These are phyloP conservation scores for Aaosphaeria arxii DNA, from an alignment of 2,329 filamentous ascomycete genomes.

Conservation along the genomic window DNA sequence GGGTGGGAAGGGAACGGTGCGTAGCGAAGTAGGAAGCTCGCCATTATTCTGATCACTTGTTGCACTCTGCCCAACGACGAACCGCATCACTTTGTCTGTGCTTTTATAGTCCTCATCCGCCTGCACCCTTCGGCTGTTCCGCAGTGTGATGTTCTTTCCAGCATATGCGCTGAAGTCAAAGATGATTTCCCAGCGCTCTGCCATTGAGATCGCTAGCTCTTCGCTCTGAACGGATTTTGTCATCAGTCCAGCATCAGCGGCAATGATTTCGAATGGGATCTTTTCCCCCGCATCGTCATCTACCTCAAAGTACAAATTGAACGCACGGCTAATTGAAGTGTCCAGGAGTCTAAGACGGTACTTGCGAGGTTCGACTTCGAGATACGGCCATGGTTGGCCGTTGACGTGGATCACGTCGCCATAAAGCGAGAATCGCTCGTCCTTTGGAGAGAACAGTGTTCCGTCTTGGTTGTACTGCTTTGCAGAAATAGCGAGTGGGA, in stretches of 20 bases:
- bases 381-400: slow-evolving; percentile 48
- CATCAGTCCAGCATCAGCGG: slow-evolving; percentile 46
- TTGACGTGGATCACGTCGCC: slow-evolving; percentile 59
- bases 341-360: slow-evolving; percentile 53
- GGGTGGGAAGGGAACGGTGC: slow-evolving; percentile 25
- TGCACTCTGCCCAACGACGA: slow-evolving; percentile 44
- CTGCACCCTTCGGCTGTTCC: slow-evolving; percentile 27
- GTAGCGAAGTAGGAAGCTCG: slow-evolving; percentile 16
- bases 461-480: slow-evolving; percentile 55
- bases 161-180: slow-evolving; percentile 53
- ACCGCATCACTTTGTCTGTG: slow-evolving; percentile 35
- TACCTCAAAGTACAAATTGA: slow-evolving; percentile 48
- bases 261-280: slow-evolving; percentile 54
- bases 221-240: slow-evolving; percentile 40
- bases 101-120: slow-evolving; percentile 49
- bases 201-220: slow-evolving; percentile 49
- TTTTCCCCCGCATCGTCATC: slow-evolving; percentile 23
- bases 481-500: slow-evolving; percentile 51
- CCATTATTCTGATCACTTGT: slow-evolving; percentile 20
- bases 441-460: slow-evolving; percentile 44
- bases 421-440: slow-evolving; percentile 47
- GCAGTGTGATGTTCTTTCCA: slow-evolving; percentile 48
- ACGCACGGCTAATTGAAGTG: slow-evolving; percentile 36
- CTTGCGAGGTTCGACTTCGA: not conserved
- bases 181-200: slow-evolving; percentile 57